A percentile compares a stretch with the other conserved stretches of the same genome.
Evolutionary conservation across 1,284 basidiomycete species (phyloP).

Genomic region (Puccinia horiana): DNA sequence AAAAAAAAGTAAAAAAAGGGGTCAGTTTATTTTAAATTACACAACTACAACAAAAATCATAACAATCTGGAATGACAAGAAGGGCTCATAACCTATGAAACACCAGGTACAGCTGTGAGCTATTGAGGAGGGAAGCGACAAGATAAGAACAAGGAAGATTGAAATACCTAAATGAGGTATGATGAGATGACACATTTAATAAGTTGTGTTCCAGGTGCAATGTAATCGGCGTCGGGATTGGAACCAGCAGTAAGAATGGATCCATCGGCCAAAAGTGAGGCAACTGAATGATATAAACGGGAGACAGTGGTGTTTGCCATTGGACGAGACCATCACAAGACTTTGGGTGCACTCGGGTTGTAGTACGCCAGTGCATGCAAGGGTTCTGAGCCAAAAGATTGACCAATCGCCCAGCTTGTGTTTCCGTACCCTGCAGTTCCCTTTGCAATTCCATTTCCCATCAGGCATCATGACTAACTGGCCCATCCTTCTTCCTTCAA

Average conservation of each 20-base stretch:
- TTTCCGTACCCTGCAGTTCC: constrained; percentile 63
- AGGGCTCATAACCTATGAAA: no score
- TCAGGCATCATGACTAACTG: constrained; percentile 79
- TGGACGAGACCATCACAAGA: constrained; percentile 56
- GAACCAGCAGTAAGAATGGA: constrained; percentile 61
- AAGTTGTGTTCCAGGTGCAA: constrained; percentile 31
- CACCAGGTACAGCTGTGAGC: no score
- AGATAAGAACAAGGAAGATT: no score
- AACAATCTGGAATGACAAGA: no score
- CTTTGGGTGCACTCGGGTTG: constrained; percentile 57
- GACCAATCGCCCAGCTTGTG: constrained; percentile 55
- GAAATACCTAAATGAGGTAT: no score
- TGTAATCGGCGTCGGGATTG: constrained; percentile 54
- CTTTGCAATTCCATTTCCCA: constrained; percentile 73
- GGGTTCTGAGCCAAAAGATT: constrained; percentile 56
- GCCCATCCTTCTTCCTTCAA: constrained; percentile 78
- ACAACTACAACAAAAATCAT: no score
- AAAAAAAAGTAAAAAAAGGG: no score
- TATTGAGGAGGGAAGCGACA: no score
- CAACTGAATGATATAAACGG: constrained; percentile 61
- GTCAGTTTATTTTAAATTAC: no score
- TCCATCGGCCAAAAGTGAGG: constrained; percentile 61
- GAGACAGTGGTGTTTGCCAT: constrained; percentile 56
- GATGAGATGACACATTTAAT: no score
- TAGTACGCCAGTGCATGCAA: constrained; percentile 62